Conservation (phyloP, 208 protist genomes). For the Vickermania ingenoplastis region DNA sequence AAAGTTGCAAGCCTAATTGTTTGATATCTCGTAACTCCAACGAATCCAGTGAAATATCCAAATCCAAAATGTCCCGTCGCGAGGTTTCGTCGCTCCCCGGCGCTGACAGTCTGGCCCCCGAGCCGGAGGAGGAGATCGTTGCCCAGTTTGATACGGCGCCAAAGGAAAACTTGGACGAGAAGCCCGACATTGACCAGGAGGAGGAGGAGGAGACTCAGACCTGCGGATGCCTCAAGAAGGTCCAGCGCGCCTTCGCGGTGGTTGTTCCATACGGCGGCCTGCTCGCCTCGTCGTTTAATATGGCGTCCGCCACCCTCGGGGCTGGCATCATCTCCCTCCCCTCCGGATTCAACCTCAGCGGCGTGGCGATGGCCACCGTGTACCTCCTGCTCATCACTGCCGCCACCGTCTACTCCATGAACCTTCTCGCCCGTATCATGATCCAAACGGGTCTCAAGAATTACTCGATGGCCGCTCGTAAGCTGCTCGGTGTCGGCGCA, state of each 20-base stretch:
- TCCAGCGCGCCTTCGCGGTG: constrained; percentile 7
- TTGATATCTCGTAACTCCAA: no score
- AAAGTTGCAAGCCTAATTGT: no score
- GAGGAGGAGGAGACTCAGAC: not conserved
- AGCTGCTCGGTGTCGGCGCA: constrained; percentile 32
- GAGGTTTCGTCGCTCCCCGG: no score
- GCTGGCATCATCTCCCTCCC: constrained; percentile 64
- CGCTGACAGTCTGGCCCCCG: no score
- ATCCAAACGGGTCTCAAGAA: constrained; percentile 16
- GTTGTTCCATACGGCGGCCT: constrained; percentile 40
- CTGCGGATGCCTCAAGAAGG: not conserved
- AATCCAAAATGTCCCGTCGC: no score
- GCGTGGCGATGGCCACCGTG: constrained; percentile 24
- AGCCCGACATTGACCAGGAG: not conserved
- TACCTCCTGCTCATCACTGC: constrained; percentile 29
- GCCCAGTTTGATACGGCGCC: no score
- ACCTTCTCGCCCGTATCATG: constrained; percentile 11
- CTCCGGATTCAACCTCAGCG: constrained; percentile 34
- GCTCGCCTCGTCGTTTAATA: constrained; percentile 31
- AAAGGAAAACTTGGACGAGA: no score
- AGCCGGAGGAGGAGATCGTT: no score
- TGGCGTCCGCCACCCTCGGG: constrained; percentile 45
- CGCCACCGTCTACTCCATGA: constrained; percentile 30
- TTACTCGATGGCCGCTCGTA: constrained; percentile 21
- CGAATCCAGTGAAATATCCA: no score